Base-by-base conservation (phyloP, 192 early-diverging fungal species). In the Coemansia umbellata region DNA sequence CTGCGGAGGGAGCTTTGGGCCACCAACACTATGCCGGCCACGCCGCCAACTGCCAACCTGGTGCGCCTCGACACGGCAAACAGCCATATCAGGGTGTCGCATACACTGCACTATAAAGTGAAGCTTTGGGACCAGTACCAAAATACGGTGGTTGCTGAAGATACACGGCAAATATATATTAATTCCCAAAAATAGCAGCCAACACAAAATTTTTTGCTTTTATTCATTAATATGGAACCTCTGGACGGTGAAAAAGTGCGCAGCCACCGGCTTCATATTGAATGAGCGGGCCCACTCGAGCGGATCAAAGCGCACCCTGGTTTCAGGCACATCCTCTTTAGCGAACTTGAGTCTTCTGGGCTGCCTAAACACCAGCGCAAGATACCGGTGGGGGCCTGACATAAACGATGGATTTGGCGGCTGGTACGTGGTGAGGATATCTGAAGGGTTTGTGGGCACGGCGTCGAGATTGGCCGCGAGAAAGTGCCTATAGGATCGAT, bases 401-500 rank as follows among this genome's bases (percentile, higher is more conserved):
- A 47, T 51, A 19, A 52, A 56, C 4, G 42, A 33, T 2, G 59
- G 63, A 9, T 53, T 22, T 1, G 63, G 70, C 1, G 39, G 23
- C 33, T 60, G 50, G 17, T 66, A 66, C 0, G 41, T 14, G 0
- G 63, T 66, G 2, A 74, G 27, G 8, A 66, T 47, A 30, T 40
- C 44, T 31, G 42, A 58, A 3, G 47, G 21, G 30, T 49, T 58
- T 9, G 31, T 32, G 7, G 35, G 33, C 9, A 35, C 2, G 18
- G 44, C 15, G 8, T 60, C 60, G 19, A 74, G 28, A 13, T 74
- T 74, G 47, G 49, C 37, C 0, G 62, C 44, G 23, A 66, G 40
- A 27, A 63, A 66, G 31, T 74, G 63, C 1, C 63, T 35, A 37
- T 61, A 74, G 0, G 63, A 66, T 9, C 63, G 32, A 47, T 66